Evolutionary conservation across 352 stramenopile genomes (phyloP).

Genomic region (Ophiocytium majus): DNA sequence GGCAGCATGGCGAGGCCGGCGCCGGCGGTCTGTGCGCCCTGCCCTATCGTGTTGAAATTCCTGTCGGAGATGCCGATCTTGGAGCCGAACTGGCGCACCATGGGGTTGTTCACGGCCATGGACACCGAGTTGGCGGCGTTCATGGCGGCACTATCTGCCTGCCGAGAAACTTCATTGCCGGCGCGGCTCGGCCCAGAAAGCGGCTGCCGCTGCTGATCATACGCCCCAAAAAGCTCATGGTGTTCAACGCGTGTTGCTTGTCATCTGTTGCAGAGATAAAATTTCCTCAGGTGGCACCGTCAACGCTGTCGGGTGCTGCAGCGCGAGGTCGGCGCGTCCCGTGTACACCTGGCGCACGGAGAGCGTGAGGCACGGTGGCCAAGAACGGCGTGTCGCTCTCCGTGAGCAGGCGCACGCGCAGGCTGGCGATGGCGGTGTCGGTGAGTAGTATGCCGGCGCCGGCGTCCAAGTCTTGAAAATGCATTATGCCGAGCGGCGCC

Average conservation of each 20-base stretch:
- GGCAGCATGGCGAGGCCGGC: neutral
- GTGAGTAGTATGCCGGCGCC: neutral
- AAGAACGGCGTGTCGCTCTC: neutral
- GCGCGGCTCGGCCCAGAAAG: neutral
- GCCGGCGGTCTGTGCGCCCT: neutral
- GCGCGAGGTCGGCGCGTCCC: no score
- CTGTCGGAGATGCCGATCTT: neutral
- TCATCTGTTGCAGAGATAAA: no score
- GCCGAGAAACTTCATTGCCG: no score
- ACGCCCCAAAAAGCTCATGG: neutral
- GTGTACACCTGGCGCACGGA: neutral
- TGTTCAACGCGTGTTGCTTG: neutral
- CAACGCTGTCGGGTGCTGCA: no score
- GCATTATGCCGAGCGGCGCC: neutral
- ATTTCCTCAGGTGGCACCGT: no score
- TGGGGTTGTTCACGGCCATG: neutral
- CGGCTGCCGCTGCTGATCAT: neutral
- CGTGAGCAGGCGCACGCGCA: neutral
- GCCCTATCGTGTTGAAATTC: neutral
- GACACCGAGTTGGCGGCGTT: neutral
- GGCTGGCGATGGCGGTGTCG: neutral
- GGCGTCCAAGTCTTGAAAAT: neutral
- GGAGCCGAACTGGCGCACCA: neutral
- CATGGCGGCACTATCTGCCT: no score
- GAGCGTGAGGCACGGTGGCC: neutral